Conservation (phyloP, 495 filamentous ascomycete species). For the Penicillium ochrochloron region DNA sequence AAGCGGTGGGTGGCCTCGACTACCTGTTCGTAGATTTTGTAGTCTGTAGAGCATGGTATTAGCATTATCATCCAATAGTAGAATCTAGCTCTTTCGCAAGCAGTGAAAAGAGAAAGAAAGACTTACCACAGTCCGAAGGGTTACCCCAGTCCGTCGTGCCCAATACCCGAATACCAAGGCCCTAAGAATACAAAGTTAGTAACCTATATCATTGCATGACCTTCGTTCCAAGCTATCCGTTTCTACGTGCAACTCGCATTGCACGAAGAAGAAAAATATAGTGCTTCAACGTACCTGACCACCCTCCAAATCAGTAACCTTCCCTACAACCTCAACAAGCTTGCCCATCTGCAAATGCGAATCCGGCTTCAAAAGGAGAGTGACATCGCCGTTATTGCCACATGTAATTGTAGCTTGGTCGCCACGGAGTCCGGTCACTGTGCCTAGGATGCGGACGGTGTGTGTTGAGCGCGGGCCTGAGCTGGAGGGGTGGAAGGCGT, state of each 20-base stretch:
- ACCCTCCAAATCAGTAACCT: slow-evolving; percentile 67
- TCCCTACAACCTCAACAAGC: slow-evolving; percentile 87
- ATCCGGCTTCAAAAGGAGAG: slow-evolving; percentile 76
- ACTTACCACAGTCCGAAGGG: slow-evolving; percentile 45
- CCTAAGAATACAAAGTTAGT: slow-evolving; percentile 37
- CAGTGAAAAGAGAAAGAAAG: slow-evolving; percentile 4
- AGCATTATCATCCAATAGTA: not conserved
- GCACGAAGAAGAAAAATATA: not conserved
- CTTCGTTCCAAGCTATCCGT: not conserved
- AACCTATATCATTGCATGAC: not conserved
- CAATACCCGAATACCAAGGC: slow-evolving; percentile 75
- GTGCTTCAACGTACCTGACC: slow-evolving; percentile 39
- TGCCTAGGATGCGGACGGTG: slow-evolving; percentile 84
- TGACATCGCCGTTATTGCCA: slow-evolving; percentile 67
- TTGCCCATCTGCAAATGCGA: slow-evolving; percentile 77
- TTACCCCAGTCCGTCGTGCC: slow-evolving; percentile 79
- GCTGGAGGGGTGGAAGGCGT: slow-evolving; percentile 60
- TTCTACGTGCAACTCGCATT: not conserved
- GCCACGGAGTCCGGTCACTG: slow-evolving; percentile 77
- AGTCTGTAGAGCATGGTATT: slow-evolving; percentile 59
- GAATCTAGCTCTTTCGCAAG: not conserved
- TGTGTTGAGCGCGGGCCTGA: slow-evolving; percentile 50
- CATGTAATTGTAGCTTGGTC: slow-evolving; percentile 80
- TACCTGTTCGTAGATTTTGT: slow-evolving; percentile 75
- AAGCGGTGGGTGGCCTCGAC: slow-evolving; percentile 88